A percentile compares a stretch with the other conserved stretches of the same genome.
phyloP scores from a whole-genome alignment of 2,329 filamentous ascomycete species.

The Myotisia sp. region DNA sequence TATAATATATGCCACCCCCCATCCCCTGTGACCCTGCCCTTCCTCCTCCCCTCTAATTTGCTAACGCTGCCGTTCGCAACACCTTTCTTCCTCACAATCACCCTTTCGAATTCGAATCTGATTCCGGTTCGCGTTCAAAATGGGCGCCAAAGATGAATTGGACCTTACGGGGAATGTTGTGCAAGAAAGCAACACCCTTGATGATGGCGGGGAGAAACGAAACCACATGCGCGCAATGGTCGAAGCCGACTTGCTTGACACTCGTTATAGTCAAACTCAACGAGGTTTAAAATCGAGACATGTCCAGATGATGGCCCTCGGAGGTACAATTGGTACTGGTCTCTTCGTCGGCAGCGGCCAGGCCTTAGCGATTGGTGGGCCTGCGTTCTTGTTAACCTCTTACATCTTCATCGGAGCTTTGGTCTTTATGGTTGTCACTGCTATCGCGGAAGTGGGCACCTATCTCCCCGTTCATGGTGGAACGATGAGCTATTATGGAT shows the following conservation, averaged over 20 bases:
- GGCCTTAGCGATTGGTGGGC: slow-evolving; percentile 40
- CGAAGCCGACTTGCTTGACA: slow-evolving; percentile 27
- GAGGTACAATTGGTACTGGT: slow-evolving; percentile 31
- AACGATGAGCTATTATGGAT: slow-evolving; percentile 32
- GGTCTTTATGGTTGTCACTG: slow-evolving; percentile 36
- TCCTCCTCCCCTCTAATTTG: too few species aligned
- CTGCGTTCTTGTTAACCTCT: slow-evolving; percentile 38
- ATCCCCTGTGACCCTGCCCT: too few species aligned
- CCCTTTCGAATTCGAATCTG: too few species aligned
- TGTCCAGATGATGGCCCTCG: slow-evolving; percentile 29
- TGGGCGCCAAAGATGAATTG: too few species aligned
- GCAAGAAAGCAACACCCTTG: background rate
- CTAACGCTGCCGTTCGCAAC: too few species aligned
- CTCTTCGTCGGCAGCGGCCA: slow-evolving; percentile 42
- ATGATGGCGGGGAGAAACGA: slow-evolving; percentile 15
- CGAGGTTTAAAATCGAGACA: slow-evolving; percentile 31
- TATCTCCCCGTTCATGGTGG: slow-evolving; percentile 33
- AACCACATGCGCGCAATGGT: slow-evolving; percentile 22
- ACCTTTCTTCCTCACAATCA: too few species aligned
- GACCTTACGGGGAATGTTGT: background rate
- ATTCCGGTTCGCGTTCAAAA: too few species aligned
- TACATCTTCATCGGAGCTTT: slow-evolving; percentile 37
- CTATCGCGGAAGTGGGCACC: slow-evolving; percentile 28
- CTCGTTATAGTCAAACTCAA: slow-evolving; percentile 27
- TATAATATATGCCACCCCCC: too few species aligned